A percentile compares a stretch with the other conserved stretches of the same genome.
These are phyloP conservation scores for Tylopilus sp. DNA, from an alignment of 768 basidiomycete genomes.

Conservation along the genomic window DNA sequence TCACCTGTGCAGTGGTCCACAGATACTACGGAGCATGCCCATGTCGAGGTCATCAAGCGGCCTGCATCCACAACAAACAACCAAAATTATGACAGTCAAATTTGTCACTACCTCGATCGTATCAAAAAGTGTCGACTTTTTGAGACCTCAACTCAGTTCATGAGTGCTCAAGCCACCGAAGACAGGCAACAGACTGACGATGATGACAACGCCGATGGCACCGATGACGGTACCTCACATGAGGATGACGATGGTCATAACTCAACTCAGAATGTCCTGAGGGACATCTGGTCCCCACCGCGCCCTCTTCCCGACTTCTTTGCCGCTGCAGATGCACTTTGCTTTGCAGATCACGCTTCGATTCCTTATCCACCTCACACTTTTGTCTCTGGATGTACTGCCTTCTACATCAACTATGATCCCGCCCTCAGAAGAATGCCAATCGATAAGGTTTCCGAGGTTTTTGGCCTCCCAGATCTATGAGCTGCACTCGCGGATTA, in stretches of 20 bases:
- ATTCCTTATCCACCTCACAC: not conserved
- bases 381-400: not conserved
- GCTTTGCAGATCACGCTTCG: too few relatives aligned
- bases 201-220: not conserved
- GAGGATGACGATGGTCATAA: not conserved
- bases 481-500: not conserved
- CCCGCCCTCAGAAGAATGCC: not conserved
- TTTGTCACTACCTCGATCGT: not conserved
- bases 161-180: not conserved
- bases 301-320: not conserved
- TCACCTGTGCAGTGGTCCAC: too few relatives aligned
- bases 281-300: too few relatives aligned
- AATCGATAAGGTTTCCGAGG: not conserved
- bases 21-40: not conserved
- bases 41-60: too few relatives aligned
- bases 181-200: not conserved
- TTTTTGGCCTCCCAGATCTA: too few relatives aligned
- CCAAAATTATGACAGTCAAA: not conserved
- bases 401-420: not conserved
- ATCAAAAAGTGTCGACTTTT: not conserved
- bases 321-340: not conserved
- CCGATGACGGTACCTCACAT: not conserved
- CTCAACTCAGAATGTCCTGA: too few relatives aligned
- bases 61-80: not conserved
- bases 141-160: not conserved